A percentile compares a stretch with the other conserved stretches of the same genome.
These are phyloP conservation scores for Arabis hirsuta DNA, from an alignment of 345 rosid genomes.

Conservation along the genomic window DNA sequence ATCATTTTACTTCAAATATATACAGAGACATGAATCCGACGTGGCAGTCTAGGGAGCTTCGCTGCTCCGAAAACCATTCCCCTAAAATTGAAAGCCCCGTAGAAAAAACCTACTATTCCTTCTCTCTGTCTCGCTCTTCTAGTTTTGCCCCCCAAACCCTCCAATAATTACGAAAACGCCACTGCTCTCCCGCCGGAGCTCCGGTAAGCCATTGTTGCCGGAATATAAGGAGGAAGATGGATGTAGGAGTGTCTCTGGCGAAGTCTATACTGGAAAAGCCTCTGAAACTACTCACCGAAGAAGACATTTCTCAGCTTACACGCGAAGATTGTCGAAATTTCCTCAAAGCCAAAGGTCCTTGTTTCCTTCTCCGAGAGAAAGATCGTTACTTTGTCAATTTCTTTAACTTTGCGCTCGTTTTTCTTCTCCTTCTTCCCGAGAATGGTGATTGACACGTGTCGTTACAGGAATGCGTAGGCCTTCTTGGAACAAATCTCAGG, in stretches of 20 bases:
- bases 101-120: background rate
- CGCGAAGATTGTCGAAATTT: constrained; percentile 95
- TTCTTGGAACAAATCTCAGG: constrained; percentile 98
- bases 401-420: background rate
- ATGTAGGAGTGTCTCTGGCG: constrained; percentile 56
- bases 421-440: background rate
- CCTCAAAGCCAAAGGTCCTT: constrained; percentile 81
- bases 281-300: constrained; percentile 77
- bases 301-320: constrained; percentile 96
- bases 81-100: constrained; percentile 37
- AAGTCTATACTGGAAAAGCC: constrained; percentile 82
- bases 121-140: constrained; percentile 28
- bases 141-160: constrained; percentile 33
- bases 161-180: constrained; percentile 46
- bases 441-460: constrained; percentile 58
- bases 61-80: constrained; percentile 45
- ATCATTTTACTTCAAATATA: background rate
- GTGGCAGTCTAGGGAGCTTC: constrained; percentile 90
- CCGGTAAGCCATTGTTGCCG: constrained; percentile 32
- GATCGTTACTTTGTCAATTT: background rate
- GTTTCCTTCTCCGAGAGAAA: constrained; percentile 29
- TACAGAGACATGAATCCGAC: constrained; percentile 46
- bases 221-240: constrained; percentile 48
- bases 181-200: constrained; percentile 39
- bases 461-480: constrained; percentile 91